Conservation (phyloP, 1,284 basidiomycete genomes). For the Grifola frondosa region DNA sequence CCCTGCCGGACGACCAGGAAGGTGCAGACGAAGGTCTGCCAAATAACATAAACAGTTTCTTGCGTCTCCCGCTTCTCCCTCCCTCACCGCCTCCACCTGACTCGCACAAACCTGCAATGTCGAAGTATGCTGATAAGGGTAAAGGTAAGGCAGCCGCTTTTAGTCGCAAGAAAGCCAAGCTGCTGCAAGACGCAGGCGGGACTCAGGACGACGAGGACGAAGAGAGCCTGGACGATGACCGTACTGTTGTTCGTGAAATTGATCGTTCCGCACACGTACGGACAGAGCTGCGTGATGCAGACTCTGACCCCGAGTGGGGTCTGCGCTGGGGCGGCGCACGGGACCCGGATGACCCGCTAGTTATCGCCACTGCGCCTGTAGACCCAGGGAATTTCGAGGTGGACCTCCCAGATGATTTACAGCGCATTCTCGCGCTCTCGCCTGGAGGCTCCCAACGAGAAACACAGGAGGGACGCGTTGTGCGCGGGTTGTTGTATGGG, state of each 20-base stretch:
- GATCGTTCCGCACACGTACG: slow-evolving; percentile 27
- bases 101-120: slow-evolving; percentile 21
- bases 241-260: slow-evolving; percentile 30
- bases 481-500: slow-evolving; percentile 60
- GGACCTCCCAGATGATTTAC: slow-evolving; percentile 65
- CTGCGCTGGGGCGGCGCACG: slow-evolving; percentile 14
- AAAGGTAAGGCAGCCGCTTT: slow-evolving; percentile 32
- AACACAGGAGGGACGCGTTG: slow-evolving; percentile 52
- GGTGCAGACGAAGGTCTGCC: slow-evolving; percentile 13
- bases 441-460: slow-evolving; percentile 36
- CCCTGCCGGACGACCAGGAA: slow-evolving; percentile 18
- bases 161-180: slow-evolving; percentile 43
- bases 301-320: slow-evolving; percentile 31
- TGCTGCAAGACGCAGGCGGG: slow-evolving; percentile 20
- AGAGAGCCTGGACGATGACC: slow-evolving; percentile 32
- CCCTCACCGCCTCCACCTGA: slow-evolving; percentile 62
- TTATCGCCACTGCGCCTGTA: slow-evolving; percentile 14
- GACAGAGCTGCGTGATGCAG: slow-evolving; percentile 6
- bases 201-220: slow-evolving; percentile 36
- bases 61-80: slow-evolving; percentile 38
- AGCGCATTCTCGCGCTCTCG: slow-evolving; percentile 59
- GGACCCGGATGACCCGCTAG: slow-evolving; percentile 3
- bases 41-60: slow-evolving; percentile 10
- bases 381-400: slow-evolving; percentile 45
- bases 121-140: slow-evolving; percentile 36